Evolutionary conservation across 805 yeast species (phyloP).

Genomic region (Schizosaccharomyces japonicus): DNA sequence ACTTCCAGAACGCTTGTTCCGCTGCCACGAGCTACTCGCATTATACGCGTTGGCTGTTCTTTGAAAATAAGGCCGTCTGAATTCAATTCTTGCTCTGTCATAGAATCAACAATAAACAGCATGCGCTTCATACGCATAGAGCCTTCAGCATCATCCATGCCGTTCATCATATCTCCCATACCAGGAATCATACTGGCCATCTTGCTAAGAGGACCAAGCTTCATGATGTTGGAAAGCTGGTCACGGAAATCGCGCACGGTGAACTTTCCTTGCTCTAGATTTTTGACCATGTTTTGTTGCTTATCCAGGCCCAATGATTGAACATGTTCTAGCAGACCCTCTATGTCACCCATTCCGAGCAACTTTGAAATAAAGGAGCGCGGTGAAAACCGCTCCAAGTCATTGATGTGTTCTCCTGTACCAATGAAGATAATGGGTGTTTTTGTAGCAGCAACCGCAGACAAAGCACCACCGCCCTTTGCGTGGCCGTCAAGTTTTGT

Average conservation of each 20-base stretch:
- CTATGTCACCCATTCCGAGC: conserved; percentile 86
- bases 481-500: conserved; percentile 98
- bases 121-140: conserved; percentile 60
- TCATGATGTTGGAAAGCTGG: conserved; percentile 82
- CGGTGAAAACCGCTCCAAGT: conserved; percentile 77
- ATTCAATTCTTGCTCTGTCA: conserved; percentile 72
- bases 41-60: conserved; percentile 61
- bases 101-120: conserved; percentile 83
- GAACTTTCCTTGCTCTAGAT: conserved; percentile 83
- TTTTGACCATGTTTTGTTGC: conserved; percentile 62
- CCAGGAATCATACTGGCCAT: conserved; percentile 93
- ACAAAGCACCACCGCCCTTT: conserved; percentile 97
- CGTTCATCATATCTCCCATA: conserved; percentile 57
- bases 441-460: conserved; percentile 94
- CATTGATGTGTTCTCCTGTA: conserved; percentile 92
- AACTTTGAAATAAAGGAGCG: conserved; percentile 72
- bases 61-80: conserved; percentile 65
- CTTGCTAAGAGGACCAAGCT: conserved; percentile 84
- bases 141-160: conserved; percentile 57
- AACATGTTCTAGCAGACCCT: conserved; percentile 82
- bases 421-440: conserved; percentile 92
- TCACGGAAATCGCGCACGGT: conserved; percentile 77
- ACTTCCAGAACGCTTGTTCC: conserved; percentile 84
- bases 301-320: conserved; percentile 70
- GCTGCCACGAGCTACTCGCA: conserved; percentile 81